A percentile compares a stretch with the other conserved stretches of the same genome.
Conservation (phyloP, 2,329 filamentous ascomycete genomes). For the Cercospora zeae-maydis region DNA sequence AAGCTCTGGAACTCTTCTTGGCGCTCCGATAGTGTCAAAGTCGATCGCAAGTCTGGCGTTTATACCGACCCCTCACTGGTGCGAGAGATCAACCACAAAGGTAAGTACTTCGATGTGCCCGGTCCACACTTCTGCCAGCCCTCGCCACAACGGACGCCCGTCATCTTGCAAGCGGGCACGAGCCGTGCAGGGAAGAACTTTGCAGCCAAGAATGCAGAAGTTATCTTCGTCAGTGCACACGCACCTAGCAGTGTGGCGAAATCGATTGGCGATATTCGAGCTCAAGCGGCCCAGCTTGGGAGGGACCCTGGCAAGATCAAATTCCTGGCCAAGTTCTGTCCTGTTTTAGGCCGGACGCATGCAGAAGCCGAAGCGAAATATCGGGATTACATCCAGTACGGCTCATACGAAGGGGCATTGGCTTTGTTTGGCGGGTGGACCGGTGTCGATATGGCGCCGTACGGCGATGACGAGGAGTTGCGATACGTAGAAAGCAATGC, state of each 20-base stretch:
- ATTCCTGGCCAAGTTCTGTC: constrained; percentile 63
- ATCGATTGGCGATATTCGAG: constrained; percentile 61
- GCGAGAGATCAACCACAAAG: constrained; percentile 62
- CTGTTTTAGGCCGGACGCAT: constrained; percentile 62
- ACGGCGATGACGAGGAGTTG: constrained; percentile 62
- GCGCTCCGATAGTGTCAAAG: constrained; percentile 62
- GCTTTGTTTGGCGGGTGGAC: constrained; percentile 74
- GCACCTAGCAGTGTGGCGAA: constrained; percentile 59
- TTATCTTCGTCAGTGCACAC: constrained; percentile 66
- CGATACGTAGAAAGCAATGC: constrained; percentile 60
- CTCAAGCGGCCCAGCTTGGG: constrained; percentile 52
- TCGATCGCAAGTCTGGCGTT: constrained; percentile 56
- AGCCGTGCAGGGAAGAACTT: constrained; percentile 64
- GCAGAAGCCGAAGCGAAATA: constrained; percentile 65
- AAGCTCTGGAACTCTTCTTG: constrained; percentile 67
- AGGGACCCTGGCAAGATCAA: constrained; percentile 62
- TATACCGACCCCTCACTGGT: constrained; percentile 60
- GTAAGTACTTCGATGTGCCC: constrained; percentile 61
- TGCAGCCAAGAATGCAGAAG: constrained; percentile 67
- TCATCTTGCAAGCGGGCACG: constrained; percentile 68
- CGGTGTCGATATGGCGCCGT: constrained; percentile 60
- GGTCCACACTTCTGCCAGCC: constrained; percentile 65
- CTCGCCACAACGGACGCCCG: constrained; percentile 63
- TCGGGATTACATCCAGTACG: constrained; percentile 58
- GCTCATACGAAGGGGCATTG: constrained; percentile 62